Conservation (phyloP, 768 basidiomycete genomes). For the Serendipita sp. region DNA sequence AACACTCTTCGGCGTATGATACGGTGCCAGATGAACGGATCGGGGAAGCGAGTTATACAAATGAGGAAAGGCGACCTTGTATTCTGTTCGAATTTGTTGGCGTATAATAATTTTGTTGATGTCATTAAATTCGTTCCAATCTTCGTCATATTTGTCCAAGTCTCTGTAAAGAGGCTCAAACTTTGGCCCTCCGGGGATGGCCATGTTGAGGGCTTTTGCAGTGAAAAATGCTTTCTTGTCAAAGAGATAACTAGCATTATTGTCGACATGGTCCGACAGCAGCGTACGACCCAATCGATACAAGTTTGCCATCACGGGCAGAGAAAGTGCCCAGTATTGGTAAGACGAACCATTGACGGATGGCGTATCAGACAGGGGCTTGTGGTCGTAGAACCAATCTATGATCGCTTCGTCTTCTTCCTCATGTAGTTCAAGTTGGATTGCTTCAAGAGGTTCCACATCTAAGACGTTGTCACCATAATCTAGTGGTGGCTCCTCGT, state of each 20-base stretch:
- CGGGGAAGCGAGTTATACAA: conserved; percentile 96
- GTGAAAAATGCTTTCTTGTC: conserved; percentile 98
- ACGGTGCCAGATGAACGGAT: conserved; percentile 78
- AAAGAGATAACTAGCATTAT: conserved; percentile 82
- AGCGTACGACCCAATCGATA: conserved; percentile 91
- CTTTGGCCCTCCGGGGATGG: conserved; percentile 95
- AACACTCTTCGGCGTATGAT: conserved; percentile 90
- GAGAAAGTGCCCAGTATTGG: conserved; percentile 76
- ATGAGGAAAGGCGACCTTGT: conserved; percentile 98
- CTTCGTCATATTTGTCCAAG: conserved; percentile 94
- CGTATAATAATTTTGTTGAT: conserved; percentile 99
- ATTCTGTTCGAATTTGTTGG: conserved; percentile 94
- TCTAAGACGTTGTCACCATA: conserved; percentile 98
- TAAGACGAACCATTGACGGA: conserved; percentile 87
- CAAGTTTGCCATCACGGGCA: conserved; percentile 93
- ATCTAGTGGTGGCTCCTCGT: conserved; percentile 96
- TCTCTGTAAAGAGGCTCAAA: conserved; percentile 96
- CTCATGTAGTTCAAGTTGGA: conserved; percentile 85
- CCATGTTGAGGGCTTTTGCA: conserved; percentile 92
- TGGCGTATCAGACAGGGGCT: conserved; percentile 80
- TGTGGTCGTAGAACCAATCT: conserved; percentile 98
- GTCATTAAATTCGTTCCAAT: conserved; percentile 99
- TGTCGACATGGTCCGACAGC: conserved; percentile 82
- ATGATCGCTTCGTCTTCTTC: conserved; percentile 83
- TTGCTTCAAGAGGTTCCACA: conserved; percentile 93